phyloP scores from a whole-genome alignment of 352 stramenopile genomes.

The Saprolegnia parasitica region DNA sequence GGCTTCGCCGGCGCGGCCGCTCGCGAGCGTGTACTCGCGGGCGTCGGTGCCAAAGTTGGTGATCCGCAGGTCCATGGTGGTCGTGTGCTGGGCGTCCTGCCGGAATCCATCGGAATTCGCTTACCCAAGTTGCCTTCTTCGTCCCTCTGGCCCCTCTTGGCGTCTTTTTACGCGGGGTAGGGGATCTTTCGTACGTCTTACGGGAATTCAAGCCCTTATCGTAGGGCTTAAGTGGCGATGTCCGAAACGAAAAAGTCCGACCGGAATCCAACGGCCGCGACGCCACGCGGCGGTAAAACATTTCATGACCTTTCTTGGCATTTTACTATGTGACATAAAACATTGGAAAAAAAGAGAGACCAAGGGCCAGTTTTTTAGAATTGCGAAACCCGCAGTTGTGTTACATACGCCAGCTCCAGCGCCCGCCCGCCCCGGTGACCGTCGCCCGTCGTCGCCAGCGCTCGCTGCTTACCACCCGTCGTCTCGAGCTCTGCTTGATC shows the following conservation, averaged over 20 bases:
- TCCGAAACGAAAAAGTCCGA: neutral
- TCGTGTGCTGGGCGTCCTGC: neutral
- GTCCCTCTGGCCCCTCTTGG: neutral
- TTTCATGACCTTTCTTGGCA: too few species aligned
- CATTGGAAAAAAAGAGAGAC: neutral
- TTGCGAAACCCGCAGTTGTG: conserved; percentile 3
- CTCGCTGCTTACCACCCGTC: neutral
- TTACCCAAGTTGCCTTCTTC: neutral
- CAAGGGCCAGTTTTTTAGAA: conserved; percentile 2
- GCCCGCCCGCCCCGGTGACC: neutral
- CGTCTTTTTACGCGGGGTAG: neutral
- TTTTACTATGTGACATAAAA: neutral
- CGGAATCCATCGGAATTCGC: neutral
- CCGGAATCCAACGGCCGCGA: neutral
- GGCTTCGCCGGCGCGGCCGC: neutral
- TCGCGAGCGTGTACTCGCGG: conserved; percentile 14
- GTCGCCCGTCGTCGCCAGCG: neutral
- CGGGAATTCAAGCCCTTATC: neutral
- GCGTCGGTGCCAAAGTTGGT: conserved; percentile 23
- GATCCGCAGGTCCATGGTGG: conserved; percentile 22
- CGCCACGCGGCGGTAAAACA: neutral
- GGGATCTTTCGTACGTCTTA: neutral
- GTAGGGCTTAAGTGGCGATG: neutral
- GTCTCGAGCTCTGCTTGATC: neutral
- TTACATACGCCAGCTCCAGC: conserved; percentile 3